Base-by-base conservation (phyloP, 2,329 filamentous ascomycete species). In the Phialophora expanda region DNA sequence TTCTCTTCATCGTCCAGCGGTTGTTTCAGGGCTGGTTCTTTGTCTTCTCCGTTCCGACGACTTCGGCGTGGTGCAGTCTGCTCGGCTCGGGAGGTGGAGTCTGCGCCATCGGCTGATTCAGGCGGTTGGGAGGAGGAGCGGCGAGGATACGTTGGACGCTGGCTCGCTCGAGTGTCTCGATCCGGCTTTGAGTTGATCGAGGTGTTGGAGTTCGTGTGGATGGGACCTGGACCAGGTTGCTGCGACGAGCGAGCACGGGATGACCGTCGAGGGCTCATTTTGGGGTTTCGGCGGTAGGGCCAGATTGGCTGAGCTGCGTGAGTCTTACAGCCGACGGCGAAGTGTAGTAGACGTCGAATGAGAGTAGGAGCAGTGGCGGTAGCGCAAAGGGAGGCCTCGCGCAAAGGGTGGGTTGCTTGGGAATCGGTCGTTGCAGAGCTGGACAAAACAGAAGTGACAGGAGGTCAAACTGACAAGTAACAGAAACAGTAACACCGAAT, bases 231-330 rank as follows among this genome's bases (percentile, higher is more conserved):
- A 74, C 85, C 83, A 69, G 83, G 81, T 74, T 86, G 86, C 82
- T 93, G 90, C 73, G 88, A 88, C 77, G 86, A 87, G 80, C 92
- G 91, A 83, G 92, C 92, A 85, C 94, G 89, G 79, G 93, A 95
- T 76, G 93, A 97, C 78, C 94, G 91, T 81, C 94, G 90, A 78
- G 91, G 91, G 76, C 90, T 85, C 84, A 87, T 86, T 75, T 75
- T 73, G 60, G 26, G 22, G 6, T 32, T 11, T 17, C 34, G 5
- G 26, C 14, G 6, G 9, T 12, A 14, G 26, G 9, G 12, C 2
- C 14, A 34, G 24, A 14, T 20, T 22, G 41, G 48, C 14, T 46
- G 53, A 61, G 44, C 34, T 48, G 44, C 32, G 28, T n/a, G 51
- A 38, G 34, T 44, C 24, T 50, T 24, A 9, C 38, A 46, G 32